Evolutionary conservation across 805 yeast species (phyloP), one percentile per base, ranked within the genome.

Genomic region (Saturnispora ahearnii): DNA sequence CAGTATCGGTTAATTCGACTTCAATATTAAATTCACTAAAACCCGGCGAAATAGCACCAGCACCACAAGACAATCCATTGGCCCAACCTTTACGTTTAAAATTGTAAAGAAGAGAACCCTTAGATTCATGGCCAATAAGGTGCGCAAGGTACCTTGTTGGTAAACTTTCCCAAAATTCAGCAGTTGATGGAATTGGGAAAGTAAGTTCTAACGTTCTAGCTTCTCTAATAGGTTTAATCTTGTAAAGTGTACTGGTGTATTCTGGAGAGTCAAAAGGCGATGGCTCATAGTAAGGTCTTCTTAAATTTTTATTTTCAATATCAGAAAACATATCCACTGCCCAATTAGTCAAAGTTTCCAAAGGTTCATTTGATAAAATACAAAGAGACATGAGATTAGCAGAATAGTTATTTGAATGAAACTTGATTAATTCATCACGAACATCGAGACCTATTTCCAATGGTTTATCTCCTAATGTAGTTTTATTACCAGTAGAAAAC

Each of bases 61-160:
- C 74, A 8, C 96, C 96, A 32, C 89, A 80, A 34, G 88, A 78
- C 47, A 91, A 72, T 15, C 78, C 82, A 56, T 78, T 84, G 6
- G 91, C 96, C 88, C 90, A 86, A 12, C 90, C 85, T 55, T 76
- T 70, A 32, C 68, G 62, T 66, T 88, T 91, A 56, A 91, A 75
- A 55, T 73, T 75, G 50, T 81, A 77, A 33, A 88, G 71, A 18
- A 91, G 64, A 2, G 96, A 88, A 2, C 98, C 98, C 45, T 82
- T 74, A 44, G 93, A 86, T 68, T 91, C 99, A 65, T 91, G 98
- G 38, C 98, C 98, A 44, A 91, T 69, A 48, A 93, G 71, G 64
- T 93, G 97, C 21, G 90, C 78, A 56, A 71, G 76, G 65, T 88
- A 85, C 50, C 74, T 78, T 6, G 78, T 73, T 0, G 97, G 95